Conservation (phyloP, 2,329 filamentous ascomycete genomes). For the Cytospora mali region DNA sequence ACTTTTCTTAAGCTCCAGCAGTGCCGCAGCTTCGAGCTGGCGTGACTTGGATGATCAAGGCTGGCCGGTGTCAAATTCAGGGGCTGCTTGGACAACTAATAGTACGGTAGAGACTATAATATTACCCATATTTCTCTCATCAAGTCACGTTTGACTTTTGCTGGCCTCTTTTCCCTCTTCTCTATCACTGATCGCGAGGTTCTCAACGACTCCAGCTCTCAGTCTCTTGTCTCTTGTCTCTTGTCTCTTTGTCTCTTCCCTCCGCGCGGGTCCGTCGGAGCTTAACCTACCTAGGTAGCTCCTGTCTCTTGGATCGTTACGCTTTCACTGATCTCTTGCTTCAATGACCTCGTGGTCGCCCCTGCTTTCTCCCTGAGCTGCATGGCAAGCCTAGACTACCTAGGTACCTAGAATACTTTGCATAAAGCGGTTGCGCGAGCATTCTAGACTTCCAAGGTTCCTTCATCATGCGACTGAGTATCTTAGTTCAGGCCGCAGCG, state of each 20-base stretch:
- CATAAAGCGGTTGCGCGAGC: neutral
- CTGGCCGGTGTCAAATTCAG: neutral
- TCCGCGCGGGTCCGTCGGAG: constrained; percentile 26
- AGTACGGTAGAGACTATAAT: neutral
- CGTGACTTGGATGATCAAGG: constrained; percentile 13
- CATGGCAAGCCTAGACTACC: neutral
- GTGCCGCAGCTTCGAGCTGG: constrained; percentile 7
- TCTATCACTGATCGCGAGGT: neutral
- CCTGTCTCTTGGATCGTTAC: neutral
- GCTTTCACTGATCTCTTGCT: neutral
- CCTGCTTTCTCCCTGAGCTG: neutral
- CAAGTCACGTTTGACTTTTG: neutral
- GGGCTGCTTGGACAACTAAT: neutral
- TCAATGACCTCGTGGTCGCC: neutral
- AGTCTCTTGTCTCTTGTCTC: neutral
- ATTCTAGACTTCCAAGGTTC: neutral
- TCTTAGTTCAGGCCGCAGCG: constrained; percentile 40
- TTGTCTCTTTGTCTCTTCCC: constrained; percentile 3
- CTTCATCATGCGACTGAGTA: constrained; percentile 35
- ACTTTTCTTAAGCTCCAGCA: neutral
- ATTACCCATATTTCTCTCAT: neutral
- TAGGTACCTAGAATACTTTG: neutral
- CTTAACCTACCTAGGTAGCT: too few relatives aligned
- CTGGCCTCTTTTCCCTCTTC: neutral
- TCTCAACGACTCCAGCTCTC: neutral